phyloP scores from a whole-genome alignment of 805 yeast genomes.

The Ogataea minuta region DNA sequence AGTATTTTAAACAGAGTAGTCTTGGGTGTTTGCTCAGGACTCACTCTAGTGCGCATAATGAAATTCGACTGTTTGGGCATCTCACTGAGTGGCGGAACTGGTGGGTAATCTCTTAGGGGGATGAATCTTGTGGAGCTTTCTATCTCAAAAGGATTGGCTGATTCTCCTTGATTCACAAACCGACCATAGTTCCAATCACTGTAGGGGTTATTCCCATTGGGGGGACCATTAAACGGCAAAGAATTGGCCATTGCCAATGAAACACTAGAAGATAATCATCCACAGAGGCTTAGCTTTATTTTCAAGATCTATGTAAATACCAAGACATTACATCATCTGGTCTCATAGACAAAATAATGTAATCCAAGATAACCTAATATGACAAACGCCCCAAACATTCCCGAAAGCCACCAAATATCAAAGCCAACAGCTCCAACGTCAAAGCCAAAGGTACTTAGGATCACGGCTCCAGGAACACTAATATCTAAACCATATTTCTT shows the following conservation, averaged over 20 bases:
- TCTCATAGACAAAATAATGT: conserved; percentile 72
- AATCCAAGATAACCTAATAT: conserved; percentile 72
- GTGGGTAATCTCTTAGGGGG: conserved; percentile 4
- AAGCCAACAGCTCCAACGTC: conserved; percentile 69
- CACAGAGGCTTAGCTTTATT: conserved; percentile 3
- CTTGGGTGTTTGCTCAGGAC: background rate
- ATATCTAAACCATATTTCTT: conserved; percentile 89
- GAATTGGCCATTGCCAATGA: conserved; percentile 1
- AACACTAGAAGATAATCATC: background rate
- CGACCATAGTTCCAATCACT: conserved; percentile 8
- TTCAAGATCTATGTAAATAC: background rate
- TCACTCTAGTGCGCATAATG: too few relatives aligned
- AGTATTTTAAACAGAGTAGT: conserved; percentile 2
- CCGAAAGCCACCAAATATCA: conserved; percentile 61
- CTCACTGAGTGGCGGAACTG: background rate
- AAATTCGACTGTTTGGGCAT: background rate
- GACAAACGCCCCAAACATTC: conserved; percentile 58
- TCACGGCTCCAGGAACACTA: conserved; percentile 97
- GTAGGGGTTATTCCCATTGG: conserved; percentile 10
- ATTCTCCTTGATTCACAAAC: background rate
- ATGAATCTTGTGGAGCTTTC: background rate
- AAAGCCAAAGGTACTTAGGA: conserved; percentile 92
- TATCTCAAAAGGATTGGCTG: conserved; percentile 1
- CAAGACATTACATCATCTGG: conserved; percentile 40
- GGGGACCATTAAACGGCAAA: conserved; percentile 7